A percentile compares a stretch with the other conserved stretches of the same genome.
Evolutionary conservation across 1,284 basidiomycete genomes (phyloP).

Genomic region (Apiotrichum siamense): DNA sequence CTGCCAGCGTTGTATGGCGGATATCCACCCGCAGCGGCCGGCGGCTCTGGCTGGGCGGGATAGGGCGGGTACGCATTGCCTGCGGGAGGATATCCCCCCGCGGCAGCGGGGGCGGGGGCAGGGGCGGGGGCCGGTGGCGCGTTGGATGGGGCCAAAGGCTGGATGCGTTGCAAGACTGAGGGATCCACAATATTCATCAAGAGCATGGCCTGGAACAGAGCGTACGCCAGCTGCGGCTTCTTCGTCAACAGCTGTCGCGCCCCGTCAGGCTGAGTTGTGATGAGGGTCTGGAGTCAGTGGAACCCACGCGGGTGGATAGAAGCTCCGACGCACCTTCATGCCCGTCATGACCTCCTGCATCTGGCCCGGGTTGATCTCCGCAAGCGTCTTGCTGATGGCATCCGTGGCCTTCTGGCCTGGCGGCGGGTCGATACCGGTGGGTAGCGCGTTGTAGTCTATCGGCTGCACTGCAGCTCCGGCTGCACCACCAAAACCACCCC

Average conservation of each 20-base stretch:
- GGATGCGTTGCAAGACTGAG: constrained; percentile 52
- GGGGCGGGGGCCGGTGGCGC: too few species aligned
- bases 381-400: constrained; percentile 79
- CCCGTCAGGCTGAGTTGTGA: constrained; percentile 84
- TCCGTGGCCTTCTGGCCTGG: constrained; percentile 74
- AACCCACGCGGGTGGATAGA: neutral
- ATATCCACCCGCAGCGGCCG: constrained; percentile 19
- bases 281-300: constrained; percentile 52
- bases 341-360: constrained; percentile 92
- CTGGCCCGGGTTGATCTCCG: constrained; percentile 73
- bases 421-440: constrained; percentile 69
- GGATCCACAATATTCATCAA: constrained; percentile 93
- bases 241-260: constrained; percentile 70
- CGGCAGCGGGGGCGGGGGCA: constrained; percentile 15
- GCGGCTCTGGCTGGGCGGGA: constrained; percentile 39
- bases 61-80: constrained; percentile 19
- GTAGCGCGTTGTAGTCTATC: constrained; percentile 53
- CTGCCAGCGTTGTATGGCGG: constrained; percentile 14
- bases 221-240: constrained; percentile 92
- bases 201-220: constrained; percentile 90
- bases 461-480: neutral
- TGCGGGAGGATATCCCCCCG: constrained; percentile 19
- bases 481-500: constrained; percentile 31
- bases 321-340: constrained; percentile 71
- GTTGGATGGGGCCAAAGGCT: constrained; percentile 29